Evolutionary conservation across 176 grass and related monocot genomes (phyloP).

Genomic region (Areca catechu): DNA sequence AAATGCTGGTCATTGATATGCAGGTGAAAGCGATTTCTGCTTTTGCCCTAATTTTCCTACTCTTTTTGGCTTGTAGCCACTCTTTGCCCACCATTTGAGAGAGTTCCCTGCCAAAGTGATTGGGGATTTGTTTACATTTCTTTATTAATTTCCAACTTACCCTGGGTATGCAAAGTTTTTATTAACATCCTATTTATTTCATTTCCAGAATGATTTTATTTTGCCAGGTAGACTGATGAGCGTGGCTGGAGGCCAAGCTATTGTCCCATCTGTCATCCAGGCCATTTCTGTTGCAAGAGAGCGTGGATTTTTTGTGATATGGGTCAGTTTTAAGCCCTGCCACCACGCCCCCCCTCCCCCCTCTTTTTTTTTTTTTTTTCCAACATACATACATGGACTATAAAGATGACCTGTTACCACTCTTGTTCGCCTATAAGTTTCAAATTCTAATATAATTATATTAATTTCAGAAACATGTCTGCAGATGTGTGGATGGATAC

Average conservation of each 20-base stretch:
- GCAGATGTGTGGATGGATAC: too few relatives aligned
- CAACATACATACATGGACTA: too few relatives aligned
- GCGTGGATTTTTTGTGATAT: conserved; percentile 6
- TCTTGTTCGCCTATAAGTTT: too few relatives aligned
- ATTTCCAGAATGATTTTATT: conserved; percentile 9
- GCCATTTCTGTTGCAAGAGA: conserved; percentile 1
- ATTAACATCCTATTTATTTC: background rate
- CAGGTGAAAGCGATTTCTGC: background rate
- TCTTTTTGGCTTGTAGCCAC: too few relatives aligned
- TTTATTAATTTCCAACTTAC: background rate
- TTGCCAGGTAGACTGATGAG: background rate
- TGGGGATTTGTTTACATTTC: too few relatives aligned
- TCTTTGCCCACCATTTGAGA: background rate
- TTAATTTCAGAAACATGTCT: too few relatives aligned
- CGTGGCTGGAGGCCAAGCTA: background rate
- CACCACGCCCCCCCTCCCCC: background rate
- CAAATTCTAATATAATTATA: too few relatives aligned
- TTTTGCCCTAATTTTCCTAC: too few relatives aligned
- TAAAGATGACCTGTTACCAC: too few relatives aligned
- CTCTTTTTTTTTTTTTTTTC: background rate
- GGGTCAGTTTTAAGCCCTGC: conserved; percentile 11
- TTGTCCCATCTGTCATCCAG: conserved; percentile 4
- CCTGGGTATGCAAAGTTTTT: background rate
- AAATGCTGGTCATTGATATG: conserved; percentile 4
- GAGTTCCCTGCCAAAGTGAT: background rate